Evolutionary conservation across 352 stramenopile genomes (phyloP), one percentile per base, ranked within the genome.

Genomic region (Phytophthora niederhauseri): DNA sequence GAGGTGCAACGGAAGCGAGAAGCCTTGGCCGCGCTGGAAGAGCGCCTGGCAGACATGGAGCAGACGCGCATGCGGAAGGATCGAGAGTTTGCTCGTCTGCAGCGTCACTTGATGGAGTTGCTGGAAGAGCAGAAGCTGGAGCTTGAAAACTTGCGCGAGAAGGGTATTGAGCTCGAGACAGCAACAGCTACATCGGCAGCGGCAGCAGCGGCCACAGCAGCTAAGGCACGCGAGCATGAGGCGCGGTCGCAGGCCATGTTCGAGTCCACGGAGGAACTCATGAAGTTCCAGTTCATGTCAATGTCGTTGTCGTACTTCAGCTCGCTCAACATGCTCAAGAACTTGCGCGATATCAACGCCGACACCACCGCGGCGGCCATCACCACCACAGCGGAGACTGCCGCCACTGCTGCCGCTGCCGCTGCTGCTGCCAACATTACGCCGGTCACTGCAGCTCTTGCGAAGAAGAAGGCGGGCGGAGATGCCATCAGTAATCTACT

Each of bases 201-300:
- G 0, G 94, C 94, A 1, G 94, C 94, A 0, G 89, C 90, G 2
- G 92, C 92, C 34, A 98, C 94, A 6, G 94, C 94, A 24, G 80
- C 88, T 43, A 95, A 97, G 45, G 92, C 93, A 9, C 93, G 94
- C 17, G 93, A 97, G 68, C 91, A 98, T 60, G 94, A 98, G 70
- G 84, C 85, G 67, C 81, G 89, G 19, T 95, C 89, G 7, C 89
- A 94, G 34, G 89, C 90, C 24, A 98, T 98, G 87, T 98, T 98
- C 49, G 82, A 85, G 64, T 97, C 94, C 46, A 98, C 94, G 0
- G 94, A 98, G 60, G 93, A 98, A 74, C 81, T 98, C 49, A 97
- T 98, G 89, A 98, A 98, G 80, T 98, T 98, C 70, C 93, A 98
- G 79, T 98, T 98, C 80, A 98, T 98, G 95, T 96, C 87, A 20